Percentiles rank a stretch among this genome's conserved stretches.
These are phyloP conservation scores for Aphanomyces euteiches DNA, from an alignment of 352 stramenopile genomes.

Conservation along the genomic window DNA sequence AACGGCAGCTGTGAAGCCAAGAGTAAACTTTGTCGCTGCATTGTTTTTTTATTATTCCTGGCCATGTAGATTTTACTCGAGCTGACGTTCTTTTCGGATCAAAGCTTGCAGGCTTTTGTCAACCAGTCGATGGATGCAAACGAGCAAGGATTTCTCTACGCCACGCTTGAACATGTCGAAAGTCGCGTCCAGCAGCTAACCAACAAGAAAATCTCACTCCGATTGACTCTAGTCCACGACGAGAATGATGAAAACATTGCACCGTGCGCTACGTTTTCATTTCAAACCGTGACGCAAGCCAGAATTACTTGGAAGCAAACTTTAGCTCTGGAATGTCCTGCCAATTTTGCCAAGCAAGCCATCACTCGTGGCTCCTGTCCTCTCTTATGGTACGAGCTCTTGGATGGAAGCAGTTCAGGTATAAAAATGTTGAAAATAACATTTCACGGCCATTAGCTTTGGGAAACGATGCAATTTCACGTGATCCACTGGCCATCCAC, in stretches of 20 bases:
- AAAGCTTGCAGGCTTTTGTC: constrained; percentile 22
- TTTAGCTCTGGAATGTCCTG: not conserved
- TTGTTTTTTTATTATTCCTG: not conserved
- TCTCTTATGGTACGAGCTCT: constrained; percentile 39
- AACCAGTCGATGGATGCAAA: not conserved
- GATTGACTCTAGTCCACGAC: constrained; percentile 7
- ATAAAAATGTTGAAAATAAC: not conserved
- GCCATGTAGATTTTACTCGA: constrained; percentile 16
- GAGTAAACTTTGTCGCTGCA: not conserved
- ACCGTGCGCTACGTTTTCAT: not conserved
- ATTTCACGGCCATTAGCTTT: constrained; percentile 1
- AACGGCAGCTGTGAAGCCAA: constrained; percentile 5
- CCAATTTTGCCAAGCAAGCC: constrained; percentile 16
- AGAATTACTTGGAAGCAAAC: constrained; percentile 13
- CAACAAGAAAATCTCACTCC: constrained; percentile 25
- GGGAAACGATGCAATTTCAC: constrained; percentile 26
- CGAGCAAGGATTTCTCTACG: constrained; percentile 3
- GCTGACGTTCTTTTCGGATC: constrained; percentile 26
- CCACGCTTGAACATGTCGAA: constrained; percentile 22
- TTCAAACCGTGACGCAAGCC: not conserved
- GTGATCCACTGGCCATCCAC: constrained; percentile 18
- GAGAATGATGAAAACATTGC: not conserved
- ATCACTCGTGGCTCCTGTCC: constrained; percentile 36
- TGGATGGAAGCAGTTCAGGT: constrained; percentile 28
- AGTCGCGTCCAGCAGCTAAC: not conserved